phyloP scores from a whole-genome alignment of 2,329 filamentous ascomycete species.

The Dothiorella sarmentorum region DNA sequence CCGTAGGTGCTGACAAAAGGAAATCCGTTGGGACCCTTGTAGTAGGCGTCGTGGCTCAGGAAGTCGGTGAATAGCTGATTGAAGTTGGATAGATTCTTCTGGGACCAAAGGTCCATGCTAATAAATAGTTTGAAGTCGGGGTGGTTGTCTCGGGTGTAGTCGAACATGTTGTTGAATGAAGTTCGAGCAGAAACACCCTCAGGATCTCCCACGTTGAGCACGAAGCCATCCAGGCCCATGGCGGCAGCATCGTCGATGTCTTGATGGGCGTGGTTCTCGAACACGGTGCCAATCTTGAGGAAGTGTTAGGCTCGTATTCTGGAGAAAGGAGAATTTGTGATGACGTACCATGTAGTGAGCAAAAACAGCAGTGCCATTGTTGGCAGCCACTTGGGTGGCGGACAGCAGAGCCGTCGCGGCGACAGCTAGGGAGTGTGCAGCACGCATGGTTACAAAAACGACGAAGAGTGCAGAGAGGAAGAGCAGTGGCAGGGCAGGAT shows the following conservation, averaged over 20 bases:
- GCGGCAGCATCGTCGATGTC: conserved; percentile 1
- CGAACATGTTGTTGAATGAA: conserved; percentile 2
- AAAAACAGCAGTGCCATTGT: neutral
- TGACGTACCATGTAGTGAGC: conserved; percentile 5
- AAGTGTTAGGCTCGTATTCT: no score
- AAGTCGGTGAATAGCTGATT: neutral
- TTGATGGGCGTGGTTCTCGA: conserved; percentile 1
- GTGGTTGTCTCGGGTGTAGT: conserved; percentile 7
- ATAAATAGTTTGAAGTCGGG: conserved; percentile 5
- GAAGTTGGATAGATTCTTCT: neutral
- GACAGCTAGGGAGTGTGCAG: neutral
- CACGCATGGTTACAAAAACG: neutral
- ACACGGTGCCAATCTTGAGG: neutral
- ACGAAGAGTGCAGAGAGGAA: neutral
- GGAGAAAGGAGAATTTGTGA: neutral
- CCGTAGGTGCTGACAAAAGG: conserved; percentile 2
- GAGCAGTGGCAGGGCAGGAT: neutral
- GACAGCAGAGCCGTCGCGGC: neutral
- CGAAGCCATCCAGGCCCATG: conserved; percentile 5
- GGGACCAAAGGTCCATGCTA: conserved; percentile 4
- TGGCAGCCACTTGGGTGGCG: neutral
- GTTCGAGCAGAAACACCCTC: neutral
- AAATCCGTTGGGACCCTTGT: conserved; percentile 2
- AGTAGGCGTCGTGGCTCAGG: neutral
- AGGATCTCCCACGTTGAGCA: neutral